phyloP scores from a whole-genome alignment of 352 stramenopile genomes.

The Globisporangium okanoganense region DNA sequence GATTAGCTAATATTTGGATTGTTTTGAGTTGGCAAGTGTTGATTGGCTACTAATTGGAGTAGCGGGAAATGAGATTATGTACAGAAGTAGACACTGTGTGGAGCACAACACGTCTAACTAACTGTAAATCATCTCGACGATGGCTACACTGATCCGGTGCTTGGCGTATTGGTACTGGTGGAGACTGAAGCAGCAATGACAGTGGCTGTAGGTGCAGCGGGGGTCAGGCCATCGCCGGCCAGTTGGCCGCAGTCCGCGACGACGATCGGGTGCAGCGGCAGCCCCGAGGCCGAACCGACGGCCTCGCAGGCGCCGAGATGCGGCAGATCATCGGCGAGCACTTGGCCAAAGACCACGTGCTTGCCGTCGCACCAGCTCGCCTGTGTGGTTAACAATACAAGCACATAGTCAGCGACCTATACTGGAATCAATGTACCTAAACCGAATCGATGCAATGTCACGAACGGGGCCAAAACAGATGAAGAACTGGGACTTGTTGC shows the following conservation, averaged over 20 bases:
- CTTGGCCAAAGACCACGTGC: constrained; percentile 98
- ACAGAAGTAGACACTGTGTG: too few relatives aligned
- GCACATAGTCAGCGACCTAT: neutral
- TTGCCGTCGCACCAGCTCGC: constrained; percentile 94
- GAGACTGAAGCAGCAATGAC: constrained; percentile 16
- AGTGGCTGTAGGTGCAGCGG: constrained; percentile 7
- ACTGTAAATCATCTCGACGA: neutral
- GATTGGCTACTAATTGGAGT: too few relatives aligned
- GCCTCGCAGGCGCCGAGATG: constrained; percentile 46
- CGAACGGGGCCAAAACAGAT: constrained; percentile 88
- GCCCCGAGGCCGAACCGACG: constrained; percentile 43
- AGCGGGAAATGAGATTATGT: too few relatives aligned
- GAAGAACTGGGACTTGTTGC: constrained; percentile 99
- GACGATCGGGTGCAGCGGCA: constrained; percentile 41
- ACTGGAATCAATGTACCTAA: too few relatives aligned
- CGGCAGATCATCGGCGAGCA: constrained; percentile 73
- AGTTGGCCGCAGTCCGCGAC: constrained; percentile 61
- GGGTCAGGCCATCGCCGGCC: constrained; percentile 36
- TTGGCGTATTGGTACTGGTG: neutral
- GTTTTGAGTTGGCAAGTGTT: too few relatives aligned
- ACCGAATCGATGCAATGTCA: neutral
- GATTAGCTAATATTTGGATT: neutral
- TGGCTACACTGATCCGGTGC: neutral
- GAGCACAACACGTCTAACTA: too few relatives aligned
- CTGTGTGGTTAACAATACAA: constrained; percentile 16